Evolutionary conservation across 2,329 filamentous ascomycete genomes (phyloP).

Genomic region (Macrophomina tecta): DNA sequence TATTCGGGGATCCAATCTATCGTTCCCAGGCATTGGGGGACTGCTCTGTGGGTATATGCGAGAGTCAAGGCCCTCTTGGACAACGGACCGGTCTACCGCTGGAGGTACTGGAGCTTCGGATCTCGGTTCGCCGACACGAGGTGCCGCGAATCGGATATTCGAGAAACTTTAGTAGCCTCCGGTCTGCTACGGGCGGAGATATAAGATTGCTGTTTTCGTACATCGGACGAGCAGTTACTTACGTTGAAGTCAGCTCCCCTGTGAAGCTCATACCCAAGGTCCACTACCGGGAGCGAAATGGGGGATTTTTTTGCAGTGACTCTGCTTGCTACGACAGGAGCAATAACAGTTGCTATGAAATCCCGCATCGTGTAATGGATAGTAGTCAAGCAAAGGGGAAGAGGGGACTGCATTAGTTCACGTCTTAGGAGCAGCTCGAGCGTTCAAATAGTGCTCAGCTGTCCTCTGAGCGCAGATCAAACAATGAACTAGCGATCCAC

Average conservation of each 20-base stretch:
- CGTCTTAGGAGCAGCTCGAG: no score
- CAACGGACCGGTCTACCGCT: constrained; percentile 48
- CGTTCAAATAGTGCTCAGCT: no score
- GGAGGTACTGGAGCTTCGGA: constrained; percentile 57
- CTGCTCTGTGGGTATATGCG: constrained; percentile 4
- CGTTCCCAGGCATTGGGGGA: background rate
- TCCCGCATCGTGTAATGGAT: no score
- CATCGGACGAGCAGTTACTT: constrained; percentile 12
- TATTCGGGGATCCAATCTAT: background rate
- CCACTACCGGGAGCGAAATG: constrained; percentile 51
- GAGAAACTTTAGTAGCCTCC: constrained; percentile 59
- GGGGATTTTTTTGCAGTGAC: constrained; percentile 1
- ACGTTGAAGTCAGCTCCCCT: constrained; percentile 55
- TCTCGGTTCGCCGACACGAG: constrained; percentile 58
- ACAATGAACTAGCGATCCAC: no score
- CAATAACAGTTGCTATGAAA: no score
- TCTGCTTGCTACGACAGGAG: no score
- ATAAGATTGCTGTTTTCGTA: no score
- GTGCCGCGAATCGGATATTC: constrained; percentile 63
- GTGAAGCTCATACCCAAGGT: constrained; percentile 62
- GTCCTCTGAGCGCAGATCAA: no score
- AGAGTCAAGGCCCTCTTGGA: constrained; percentile 53
- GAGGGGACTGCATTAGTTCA: no score
- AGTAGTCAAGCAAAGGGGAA: no score
- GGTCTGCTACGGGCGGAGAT: constrained; percentile 37